Conservation (phyloP, 805 yeast species). For the Maudiozyma barnettii region DNA sequence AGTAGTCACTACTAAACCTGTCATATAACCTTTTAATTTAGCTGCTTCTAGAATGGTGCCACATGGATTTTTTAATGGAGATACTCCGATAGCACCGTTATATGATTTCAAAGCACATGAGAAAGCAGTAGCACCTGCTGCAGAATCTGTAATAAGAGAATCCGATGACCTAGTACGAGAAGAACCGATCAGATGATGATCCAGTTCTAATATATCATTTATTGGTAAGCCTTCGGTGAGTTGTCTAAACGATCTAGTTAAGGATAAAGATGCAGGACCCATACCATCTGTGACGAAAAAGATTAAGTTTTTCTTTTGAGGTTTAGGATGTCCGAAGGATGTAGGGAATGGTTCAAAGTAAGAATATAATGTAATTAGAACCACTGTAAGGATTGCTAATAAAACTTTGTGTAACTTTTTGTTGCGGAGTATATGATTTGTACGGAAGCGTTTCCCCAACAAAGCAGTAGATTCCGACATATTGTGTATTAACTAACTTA, state of each 20-base stretch:
- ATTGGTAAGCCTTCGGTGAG: slow-evolving; percentile 34
- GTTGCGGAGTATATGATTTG: too few species aligned
- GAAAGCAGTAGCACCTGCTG: slow-evolving; percentile 96
- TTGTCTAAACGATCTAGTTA: slow-evolving; percentile 71
- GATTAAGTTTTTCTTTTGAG: slow-evolving; percentile 58
- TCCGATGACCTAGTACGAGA: slow-evolving; percentile 74
- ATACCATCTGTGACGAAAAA: slow-evolving; percentile 93
- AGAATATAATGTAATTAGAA: too few species aligned
- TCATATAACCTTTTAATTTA: slow-evolving; percentile 66
- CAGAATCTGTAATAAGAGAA: slow-evolving; percentile 83
- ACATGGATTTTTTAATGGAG: slow-evolving; percentile 58
- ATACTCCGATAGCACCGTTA: slow-evolving; percentile 89
- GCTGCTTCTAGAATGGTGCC: slow-evolving; percentile 86
- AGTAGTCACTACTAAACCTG: slow-evolving; percentile 90
- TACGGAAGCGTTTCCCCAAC: too few species aligned
- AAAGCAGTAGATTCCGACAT: too few species aligned
- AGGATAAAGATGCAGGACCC: slow-evolving; percentile 80
- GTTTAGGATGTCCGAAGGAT: not conserved
- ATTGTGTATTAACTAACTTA: too few species aligned
- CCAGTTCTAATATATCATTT: slow-evolving; percentile 52
- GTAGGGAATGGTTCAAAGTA: too few species aligned
- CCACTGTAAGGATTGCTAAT: too few species aligned
- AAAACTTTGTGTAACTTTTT: too few species aligned
- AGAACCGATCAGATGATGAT: slow-evolving; percentile 65
- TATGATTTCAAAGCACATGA: slow-evolving; percentile 75